These are phyloP conservation scores for Crotalaria pallida DNA, from an alignment of 306 rosid species.

Conservation along the genomic window DNA sequence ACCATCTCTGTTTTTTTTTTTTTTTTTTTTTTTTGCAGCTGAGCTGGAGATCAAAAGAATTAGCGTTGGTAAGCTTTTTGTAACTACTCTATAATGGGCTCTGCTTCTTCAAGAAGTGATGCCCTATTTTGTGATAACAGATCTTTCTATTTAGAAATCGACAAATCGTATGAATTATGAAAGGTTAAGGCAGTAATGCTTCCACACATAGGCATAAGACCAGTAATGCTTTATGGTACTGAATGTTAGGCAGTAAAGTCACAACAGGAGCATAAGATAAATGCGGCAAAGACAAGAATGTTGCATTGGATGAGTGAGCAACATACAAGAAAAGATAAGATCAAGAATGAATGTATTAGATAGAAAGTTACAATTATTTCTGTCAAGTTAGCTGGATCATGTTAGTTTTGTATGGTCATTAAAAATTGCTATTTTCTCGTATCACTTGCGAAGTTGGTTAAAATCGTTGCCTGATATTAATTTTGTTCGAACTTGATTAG, in stretches of 20 bases:
- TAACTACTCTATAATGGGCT: constrained; percentile 12
- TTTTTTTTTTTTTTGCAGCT: constrained; percentile 35
- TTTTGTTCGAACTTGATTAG: constrained; percentile 34
- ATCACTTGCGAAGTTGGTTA: background rate
- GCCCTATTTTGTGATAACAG: background rate
- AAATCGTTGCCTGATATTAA: constrained; percentile 20
- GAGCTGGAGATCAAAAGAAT: constrained; percentile 35
- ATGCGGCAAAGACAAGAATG: background rate
- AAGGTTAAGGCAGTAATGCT: too few relatives aligned
- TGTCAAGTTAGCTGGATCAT: background rate
- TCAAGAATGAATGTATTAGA: background rate
- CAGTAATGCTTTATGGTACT: background rate
- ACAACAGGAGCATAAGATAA: background rate
- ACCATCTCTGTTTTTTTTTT: constrained; percentile 9
- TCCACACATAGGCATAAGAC: background rate
- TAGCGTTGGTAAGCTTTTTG: constrained; percentile 54
- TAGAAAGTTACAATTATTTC: background rate
- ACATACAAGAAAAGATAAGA: background rate
- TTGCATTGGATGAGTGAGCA: background rate
- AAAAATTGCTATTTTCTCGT: background rate
- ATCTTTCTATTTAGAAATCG: background rate
- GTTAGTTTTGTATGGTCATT: background rate
- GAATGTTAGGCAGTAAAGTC: background rate
- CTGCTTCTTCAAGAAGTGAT: background rate
- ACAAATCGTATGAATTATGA: background rate